These are phyloP conservation scores for Geotrichum macrosporum DNA, from an alignment of 1,139 yeast genomes.

Conservation along the genomic window DNA sequence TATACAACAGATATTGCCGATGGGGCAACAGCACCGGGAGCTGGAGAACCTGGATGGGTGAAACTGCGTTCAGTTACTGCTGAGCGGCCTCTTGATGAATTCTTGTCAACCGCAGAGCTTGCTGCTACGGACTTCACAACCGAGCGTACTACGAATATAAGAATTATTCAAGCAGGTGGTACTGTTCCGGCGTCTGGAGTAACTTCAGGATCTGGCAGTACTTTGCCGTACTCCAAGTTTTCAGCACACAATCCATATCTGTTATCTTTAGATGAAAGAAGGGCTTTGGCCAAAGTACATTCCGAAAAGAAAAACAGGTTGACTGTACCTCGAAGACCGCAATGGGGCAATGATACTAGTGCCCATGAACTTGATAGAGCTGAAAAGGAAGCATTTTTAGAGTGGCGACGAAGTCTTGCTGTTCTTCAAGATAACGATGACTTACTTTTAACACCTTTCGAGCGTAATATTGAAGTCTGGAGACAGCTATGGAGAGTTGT, in stretches of 20 bases:
- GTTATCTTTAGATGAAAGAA: conserved; percentile 64
- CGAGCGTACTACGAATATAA: conserved; percentile 76
- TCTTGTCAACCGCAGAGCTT: conserved; percentile 86
- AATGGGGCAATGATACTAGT: conserved; percentile 68
- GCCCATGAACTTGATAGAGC: conserved; percentile 75
- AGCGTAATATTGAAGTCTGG: conserved; percentile 97
- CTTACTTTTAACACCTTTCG: conserved; percentile 89
- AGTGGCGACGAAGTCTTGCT: conserved; percentile 92
- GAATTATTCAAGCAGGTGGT: conserved; percentile 54
- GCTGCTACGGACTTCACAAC: conserved; percentile 97
- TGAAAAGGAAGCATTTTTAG: conserved; percentile 85
- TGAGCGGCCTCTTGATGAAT: conserved; percentile 90
- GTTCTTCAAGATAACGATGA: conserved; percentile 75
- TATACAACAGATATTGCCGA: conserved; percentile 37
- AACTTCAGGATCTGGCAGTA: conserved; percentile 31
- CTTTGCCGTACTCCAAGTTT: conserved; percentile 24
- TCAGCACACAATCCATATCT: conserved; percentile 51
- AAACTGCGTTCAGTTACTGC: conserved; percentile 91
- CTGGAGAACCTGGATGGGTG: conserved; percentile 79
- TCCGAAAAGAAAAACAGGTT: conserved; percentile 65
- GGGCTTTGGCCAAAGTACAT: conserved; percentile 44
- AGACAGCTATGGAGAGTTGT: conserved; percentile 98
- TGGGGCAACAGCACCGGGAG: conserved; percentile 43
- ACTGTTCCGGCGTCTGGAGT: conserved; percentile 34
- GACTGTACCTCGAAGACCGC: conserved; percentile 93